phyloP scores from a whole-genome alignment of 768 basidiomycete species.

The Lactarius quietus region DNA sequence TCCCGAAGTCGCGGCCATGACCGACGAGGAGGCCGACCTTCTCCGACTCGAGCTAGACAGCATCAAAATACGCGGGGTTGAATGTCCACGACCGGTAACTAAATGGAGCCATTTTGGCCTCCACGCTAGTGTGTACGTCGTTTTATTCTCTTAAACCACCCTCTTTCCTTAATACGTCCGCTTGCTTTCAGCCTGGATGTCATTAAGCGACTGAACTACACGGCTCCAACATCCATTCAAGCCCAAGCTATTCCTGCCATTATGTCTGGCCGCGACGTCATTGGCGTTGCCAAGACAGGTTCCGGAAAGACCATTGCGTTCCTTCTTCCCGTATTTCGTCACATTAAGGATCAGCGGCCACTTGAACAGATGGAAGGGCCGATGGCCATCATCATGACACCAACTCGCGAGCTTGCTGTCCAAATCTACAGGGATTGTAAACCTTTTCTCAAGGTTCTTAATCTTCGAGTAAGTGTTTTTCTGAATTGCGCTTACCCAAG shows the following conservation, averaged over 20 bases:
- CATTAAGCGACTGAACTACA: constrained; percentile 86
- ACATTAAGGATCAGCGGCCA: constrained; percentile 97
- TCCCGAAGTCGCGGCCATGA: constrained; percentile 88
- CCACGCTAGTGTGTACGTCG: constrained; percentile 81
- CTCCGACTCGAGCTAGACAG: constrained; percentile 89
- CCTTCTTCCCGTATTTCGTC: constrained; percentile 90
- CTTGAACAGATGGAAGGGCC: constrained; percentile 96
- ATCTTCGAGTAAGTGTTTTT: constrained; percentile 63
- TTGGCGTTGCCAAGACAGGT: constrained; percentile 98
- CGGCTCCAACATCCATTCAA: constrained; percentile 93
- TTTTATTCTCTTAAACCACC: constrained; percentile 4
- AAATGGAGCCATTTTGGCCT: constrained; percentile 99
- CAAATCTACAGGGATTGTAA: constrained; percentile 97
- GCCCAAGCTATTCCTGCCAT: constrained; percentile 98
- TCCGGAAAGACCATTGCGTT: constrained; percentile 98
- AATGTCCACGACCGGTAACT: constrained; percentile 91
- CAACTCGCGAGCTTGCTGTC: constrained; percentile 93
- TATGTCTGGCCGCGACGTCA: constrained; percentile 99
- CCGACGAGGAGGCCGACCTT: constrained; percentile 91
- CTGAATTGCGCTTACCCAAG: neutral
- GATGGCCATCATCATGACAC: constrained; percentile 95
- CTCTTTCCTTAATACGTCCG: neutral
- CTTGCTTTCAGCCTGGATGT: constrained; percentile 72
- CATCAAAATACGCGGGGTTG: constrained; percentile 97
- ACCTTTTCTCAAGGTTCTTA: constrained; percentile 88